These are phyloP conservation scores for Leccinum imitatum DNA, from an alignment of 768 basidiomycete genomes.

Conservation along the genomic window DNA sequence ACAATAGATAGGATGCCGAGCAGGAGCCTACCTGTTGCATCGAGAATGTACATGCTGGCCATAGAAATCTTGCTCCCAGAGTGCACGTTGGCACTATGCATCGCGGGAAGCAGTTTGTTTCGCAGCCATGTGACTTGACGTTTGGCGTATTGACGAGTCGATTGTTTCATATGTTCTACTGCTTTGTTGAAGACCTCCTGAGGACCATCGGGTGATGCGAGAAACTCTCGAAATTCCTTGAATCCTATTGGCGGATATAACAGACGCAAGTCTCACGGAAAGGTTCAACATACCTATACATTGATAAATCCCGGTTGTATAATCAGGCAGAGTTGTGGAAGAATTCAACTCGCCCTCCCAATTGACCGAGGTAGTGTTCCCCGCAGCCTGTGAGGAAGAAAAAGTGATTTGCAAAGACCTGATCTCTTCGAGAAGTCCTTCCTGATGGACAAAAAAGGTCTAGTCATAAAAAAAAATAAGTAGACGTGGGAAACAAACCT, in stretches of 20 bases:
- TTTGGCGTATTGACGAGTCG: conserved; percentile 90
- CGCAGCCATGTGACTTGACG: conserved; percentile 90
- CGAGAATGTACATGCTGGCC: conserved; percentile 57
- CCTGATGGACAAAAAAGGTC: conserved; percentile 37
- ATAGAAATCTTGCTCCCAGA: conserved; percentile 23
- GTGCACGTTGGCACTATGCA: conserved; percentile 46
- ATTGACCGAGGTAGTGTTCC: neutral
- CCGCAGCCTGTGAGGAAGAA: conserved; percentile 3
- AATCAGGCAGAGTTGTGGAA: conserved; percentile 39
- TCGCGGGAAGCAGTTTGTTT: conserved; percentile 81
- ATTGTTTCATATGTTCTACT: conserved; percentile 77
- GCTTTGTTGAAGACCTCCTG: conserved; percentile 51
- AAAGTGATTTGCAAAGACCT: conserved; percentile 42
- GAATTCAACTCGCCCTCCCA: neutral
- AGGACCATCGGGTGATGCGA: conserved; percentile 44
- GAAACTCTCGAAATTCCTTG: conserved; percentile 80
- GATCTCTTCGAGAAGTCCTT: conserved; percentile 82
- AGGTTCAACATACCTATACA: conserved; percentile 66
- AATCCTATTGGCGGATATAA: conserved; percentile 58
- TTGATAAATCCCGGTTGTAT: conserved; percentile 88
- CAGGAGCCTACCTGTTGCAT: conserved; percentile 60
- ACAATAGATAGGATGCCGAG: neutral
- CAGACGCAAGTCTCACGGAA: neutral
- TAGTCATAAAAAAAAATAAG: neutral
- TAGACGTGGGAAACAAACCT: conserved; percentile 42